Base-by-base conservation (phyloP, 345 rosid species). In the Citrus maxima region DNA sequence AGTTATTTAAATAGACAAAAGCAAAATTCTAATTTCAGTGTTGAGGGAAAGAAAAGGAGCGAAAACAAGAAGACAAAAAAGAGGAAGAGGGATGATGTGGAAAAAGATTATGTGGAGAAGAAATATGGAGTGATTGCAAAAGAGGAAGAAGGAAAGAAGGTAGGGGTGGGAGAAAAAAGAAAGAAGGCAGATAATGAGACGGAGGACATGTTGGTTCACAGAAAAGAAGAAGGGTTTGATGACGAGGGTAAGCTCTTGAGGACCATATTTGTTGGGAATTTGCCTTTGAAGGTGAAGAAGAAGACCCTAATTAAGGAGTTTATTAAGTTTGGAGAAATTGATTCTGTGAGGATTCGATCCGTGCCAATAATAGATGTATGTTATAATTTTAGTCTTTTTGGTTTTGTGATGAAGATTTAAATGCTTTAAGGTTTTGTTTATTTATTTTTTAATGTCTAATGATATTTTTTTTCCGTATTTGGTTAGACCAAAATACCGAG, bases 221-320 rank as follows among this genome's bases (percentile, higher is more conserved):
- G 56, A 22, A 75, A 65, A 22, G 78, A 87, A 55, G 97, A 90
- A 80, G 96, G 97, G 0, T 97, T 93, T 77, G 99, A 97, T 64
- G 98, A 94, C 59, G 98, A 97, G 76, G 85, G 74, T 51, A 97
- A 93, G 93, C 89, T 97, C 56, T 81, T 89, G 82, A 93, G 97
- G 88, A 97, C 99, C 46, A 92, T 97, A 54, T 97, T 94, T 90
- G 91, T 93, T 24, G 99, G 99, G 75, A 97, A 97, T 78, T 80
- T 97, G 84, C 96, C 98, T 0, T 70, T 92, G 84, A 93, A 92
- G 84, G 77, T 90, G 12, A 94, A 94, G 93, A 97, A 92, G 87
- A 97, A 92, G 79, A 78, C 81, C 0, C 76, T 96, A 71, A 60
- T 90, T 67, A 92, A 91, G 87, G 98, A 92, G 67, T 96, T 94